These are phyloP conservation scores for Ophiocordyceps robertsii DNA, from an alignment of 2,329 filamentous ascomycete genomes.

Conservation along the genomic window DNA sequence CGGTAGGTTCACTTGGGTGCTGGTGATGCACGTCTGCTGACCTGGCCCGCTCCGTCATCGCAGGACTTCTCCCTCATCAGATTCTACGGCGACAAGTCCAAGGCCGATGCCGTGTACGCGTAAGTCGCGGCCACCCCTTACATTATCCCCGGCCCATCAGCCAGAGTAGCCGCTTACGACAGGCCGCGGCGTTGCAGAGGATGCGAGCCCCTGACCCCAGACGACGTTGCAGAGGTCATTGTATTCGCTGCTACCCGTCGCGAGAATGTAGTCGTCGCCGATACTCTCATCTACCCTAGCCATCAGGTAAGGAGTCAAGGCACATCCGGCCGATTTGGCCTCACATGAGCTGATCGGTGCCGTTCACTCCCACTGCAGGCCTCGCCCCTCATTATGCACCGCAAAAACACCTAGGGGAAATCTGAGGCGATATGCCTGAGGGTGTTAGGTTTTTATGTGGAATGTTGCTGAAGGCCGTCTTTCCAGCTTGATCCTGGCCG, in stretches of 20 bases:
- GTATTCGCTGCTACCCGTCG: constrained; percentile 74
- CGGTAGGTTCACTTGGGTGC: constrained; percentile 30
- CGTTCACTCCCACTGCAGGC: constrained; percentile 8
- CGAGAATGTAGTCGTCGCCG: constrained; percentile 84
- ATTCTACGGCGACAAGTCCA: constrained; percentile 77
- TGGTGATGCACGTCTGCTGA: neutral
- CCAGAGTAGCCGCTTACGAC: neutral
- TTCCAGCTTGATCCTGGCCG: too few relatives aligned
- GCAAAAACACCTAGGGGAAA: constrained; percentile 7
- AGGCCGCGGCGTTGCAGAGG: constrained; percentile 31
- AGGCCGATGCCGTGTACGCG: constrained; percentile 84
- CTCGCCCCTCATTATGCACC: constrained; percentile 18
- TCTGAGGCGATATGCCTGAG: neutral
- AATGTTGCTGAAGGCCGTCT: neutral
- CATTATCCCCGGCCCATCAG: neutral
- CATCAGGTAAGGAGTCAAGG: constrained; percentile 52
- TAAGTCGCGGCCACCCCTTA: constrained; percentile 27
- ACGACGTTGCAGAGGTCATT: constrained; percentile 82
- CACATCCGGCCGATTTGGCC: neutral
- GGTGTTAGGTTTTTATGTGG: neutral
- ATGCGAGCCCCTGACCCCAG: constrained; percentile 71
- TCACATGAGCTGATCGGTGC: neutral
- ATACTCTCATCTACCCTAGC: constrained; percentile 75
- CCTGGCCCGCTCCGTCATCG: neutral
- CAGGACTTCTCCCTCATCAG: constrained; percentile 79